Conservation (phyloP, 257 asterid species). For the Salvia miltiorrhiza region DNA sequence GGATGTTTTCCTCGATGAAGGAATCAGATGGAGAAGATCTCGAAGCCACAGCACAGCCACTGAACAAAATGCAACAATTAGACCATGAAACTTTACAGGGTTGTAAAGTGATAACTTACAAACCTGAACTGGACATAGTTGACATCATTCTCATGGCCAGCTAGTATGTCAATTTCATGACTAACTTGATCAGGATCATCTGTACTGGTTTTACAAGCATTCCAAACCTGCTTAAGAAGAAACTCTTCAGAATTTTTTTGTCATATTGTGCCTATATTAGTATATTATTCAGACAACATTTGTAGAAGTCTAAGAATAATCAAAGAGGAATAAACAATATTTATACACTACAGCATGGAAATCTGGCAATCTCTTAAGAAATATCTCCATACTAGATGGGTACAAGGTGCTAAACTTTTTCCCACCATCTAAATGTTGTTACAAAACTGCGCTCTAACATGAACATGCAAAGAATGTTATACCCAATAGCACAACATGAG, state of each 20-base stretch:
- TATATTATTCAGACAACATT: slow-evolving; percentile 3
- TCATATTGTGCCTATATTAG: slow-evolving; percentile 17
- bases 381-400: slow-evolving; percentile 6
- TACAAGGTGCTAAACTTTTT: slow-evolving; percentile 3
- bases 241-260: background rate
- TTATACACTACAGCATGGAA: background rate
- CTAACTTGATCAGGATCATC: slow-evolving; percentile 73
- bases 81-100: slow-evolving; percentile 23
- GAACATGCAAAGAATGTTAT: slow-evolving; percentile 7
- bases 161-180: slow-evolving; percentile 83
- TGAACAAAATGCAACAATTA: slow-evolving; percentile 42
- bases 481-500: background rate
- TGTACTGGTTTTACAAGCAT: slow-evolving; percentile 63
- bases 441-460: slow-evolving; percentile 5
- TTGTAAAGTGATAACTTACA: slow-evolving; percentile 27
- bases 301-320: slow-evolving; percentile 8
- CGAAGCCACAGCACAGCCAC: slow-evolving; percentile 91
- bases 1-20: slow-evolving; percentile 58
- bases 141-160: slow-evolving; percentile 97
- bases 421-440: slow-evolving; percentile 2
- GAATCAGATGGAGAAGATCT: slow-evolving; percentile 65
- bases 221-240: slow-evolving; percentile 70
- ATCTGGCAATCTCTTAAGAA: background rate
- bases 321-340: slow-evolving; percentile 5
- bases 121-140: slow-evolving; percentile 96